Evolutionary conservation across 2,329 filamentous ascomycete genomes (phyloP).

Genomic region (Fusarium mundagurra): DNA sequence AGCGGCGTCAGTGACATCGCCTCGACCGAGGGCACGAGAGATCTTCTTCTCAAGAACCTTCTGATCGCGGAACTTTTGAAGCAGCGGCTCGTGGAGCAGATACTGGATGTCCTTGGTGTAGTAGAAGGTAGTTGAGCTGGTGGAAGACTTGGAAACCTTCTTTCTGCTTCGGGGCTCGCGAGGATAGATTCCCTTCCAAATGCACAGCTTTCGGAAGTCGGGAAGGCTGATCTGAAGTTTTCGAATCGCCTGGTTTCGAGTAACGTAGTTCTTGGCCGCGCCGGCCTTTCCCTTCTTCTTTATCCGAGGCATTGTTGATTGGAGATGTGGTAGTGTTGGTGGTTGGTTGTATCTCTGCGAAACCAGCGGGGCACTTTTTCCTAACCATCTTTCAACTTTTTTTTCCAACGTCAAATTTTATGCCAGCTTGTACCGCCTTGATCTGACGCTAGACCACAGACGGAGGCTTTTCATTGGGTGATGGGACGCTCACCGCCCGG

Average conservation of each 20-base stretch:
- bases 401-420: conserved; percentile 48
- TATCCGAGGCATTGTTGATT: conserved; percentile 71
- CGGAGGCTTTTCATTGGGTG: conserved; percentile 2
- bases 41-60: conserved; percentile 99
- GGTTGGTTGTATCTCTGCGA: conserved; percentile 30
- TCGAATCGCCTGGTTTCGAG: conserved; percentile 93
- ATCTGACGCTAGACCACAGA: not conserved
- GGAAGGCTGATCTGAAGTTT: conserved; percentile 97
- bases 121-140: conserved; percentile 90
- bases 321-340: conserved; percentile 31
- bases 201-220: conserved; percentile 97
- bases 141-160: conserved; percentile 92
- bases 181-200: conserved; percentile 99
- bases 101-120: conserved; percentile 97
- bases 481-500: conserved; percentile 13
- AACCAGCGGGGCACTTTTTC: conserved; percentile 48
- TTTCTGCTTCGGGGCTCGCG: conserved; percentile 97
- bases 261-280: conserved; percentile 98
- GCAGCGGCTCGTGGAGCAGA: conserved; percentile 92
- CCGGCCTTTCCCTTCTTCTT: conserved; percentile 95
- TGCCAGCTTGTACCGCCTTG: conserved; percentile 47
- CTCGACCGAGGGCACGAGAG: conserved; percentile 86
- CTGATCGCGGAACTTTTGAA: conserved; percentile 95
- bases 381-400: conserved; percentile 47
- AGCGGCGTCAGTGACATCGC: conserved; percentile 88